These are phyloP conservation scores for Polygonum aviculare DNA, from an alignment of 148 eudicot genomes.

Conservation along the genomic window DNA sequence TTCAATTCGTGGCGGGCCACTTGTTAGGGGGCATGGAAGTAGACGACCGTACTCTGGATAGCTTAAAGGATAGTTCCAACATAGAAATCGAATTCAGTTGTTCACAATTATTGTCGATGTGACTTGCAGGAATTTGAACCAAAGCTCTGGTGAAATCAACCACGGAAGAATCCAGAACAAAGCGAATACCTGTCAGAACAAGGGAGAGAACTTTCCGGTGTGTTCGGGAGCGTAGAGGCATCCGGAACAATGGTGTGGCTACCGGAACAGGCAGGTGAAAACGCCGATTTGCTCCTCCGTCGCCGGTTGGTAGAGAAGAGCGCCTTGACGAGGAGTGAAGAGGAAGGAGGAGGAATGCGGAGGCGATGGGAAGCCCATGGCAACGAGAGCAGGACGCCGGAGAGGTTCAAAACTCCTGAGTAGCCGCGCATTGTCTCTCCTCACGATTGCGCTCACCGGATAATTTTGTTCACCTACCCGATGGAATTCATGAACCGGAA, in stretches of 20 bases:
- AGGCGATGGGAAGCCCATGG: constrained; percentile 13
- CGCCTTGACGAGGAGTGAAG: neutral
- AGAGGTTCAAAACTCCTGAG: constrained; percentile 3
- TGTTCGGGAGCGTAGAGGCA: constrained; percentile 4
- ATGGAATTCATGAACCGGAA: neutral
- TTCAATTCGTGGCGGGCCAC: constrained; percentile 71
- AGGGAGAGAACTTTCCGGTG: neutral
- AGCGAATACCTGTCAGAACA: neutral
- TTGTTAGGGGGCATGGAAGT: constrained; percentile 61
- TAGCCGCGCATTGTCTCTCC: constrained; percentile 2
- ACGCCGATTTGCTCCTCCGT: neutral
- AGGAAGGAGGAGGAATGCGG: constrained; percentile 6
- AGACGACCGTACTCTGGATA: constrained; percentile 53
- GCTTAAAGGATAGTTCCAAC: constrained; percentile 21
- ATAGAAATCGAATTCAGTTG: neutral
- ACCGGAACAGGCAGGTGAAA: constrained; percentile 1
- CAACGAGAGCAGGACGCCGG: constrained; percentile 15
- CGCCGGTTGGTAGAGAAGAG: constrained; percentile 10
- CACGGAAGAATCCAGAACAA: neutral
- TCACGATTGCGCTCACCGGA: neutral
- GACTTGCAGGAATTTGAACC: neutral
- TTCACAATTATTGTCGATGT: neutral
- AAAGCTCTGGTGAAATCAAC: neutral
- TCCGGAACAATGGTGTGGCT: neutral
- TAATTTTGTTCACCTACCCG: no score